Evolutionary conservation across 108 stramenopile genomes (phyloP).

Genomic region (Mediolabrus comicus): DNA sequence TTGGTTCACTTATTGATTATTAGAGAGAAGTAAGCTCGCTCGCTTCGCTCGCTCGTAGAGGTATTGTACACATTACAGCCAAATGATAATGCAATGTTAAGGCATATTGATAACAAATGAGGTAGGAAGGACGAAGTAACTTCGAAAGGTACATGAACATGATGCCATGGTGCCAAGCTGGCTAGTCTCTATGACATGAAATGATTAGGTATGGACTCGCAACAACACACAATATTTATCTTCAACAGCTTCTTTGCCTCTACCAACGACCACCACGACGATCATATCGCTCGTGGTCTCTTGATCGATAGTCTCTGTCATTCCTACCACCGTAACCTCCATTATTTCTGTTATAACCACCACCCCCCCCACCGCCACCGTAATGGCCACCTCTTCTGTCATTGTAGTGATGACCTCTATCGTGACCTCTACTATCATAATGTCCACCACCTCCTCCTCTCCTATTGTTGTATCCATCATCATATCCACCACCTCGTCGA

Average conservation of each 20-base stretch:
- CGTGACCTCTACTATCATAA: slow-evolving; percentile 12
- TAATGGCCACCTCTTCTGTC: slow-evolving; percentile 35
- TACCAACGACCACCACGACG: not conserved
- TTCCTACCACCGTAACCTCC: slow-evolving; percentile 11
- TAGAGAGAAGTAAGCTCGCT: too few species aligned
- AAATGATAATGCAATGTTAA: too few species aligned
- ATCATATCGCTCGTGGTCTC: not conserved
- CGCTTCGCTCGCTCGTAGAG: too few species aligned
- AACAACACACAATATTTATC: not conserved
- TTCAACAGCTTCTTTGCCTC: too few species aligned
- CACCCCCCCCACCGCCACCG: slow-evolving; percentile 28
- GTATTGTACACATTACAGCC: too few species aligned
- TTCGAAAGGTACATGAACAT: too few species aligned
- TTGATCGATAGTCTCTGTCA: slow-evolving; percentile 17
- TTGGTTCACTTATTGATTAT: too few species aligned
- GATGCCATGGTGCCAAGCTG: too few species aligned
- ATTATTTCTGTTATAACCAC: slow-evolving; percentile 10
- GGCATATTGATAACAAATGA: too few species aligned
- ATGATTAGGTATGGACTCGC: too few species aligned
- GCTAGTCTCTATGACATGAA: too few species aligned
- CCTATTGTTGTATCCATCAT: slow-evolving; percentile 24
- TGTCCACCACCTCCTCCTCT: slow-evolving; percentile 40
- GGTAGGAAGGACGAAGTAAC: too few species aligned
- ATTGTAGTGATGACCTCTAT: slow-evolving; percentile 21
- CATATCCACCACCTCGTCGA: slow-evolving; percentile 30